Conservation (phyloP, 2,329 filamentous ascomycete genomes). For the Monosporascus sp. region DNA sequence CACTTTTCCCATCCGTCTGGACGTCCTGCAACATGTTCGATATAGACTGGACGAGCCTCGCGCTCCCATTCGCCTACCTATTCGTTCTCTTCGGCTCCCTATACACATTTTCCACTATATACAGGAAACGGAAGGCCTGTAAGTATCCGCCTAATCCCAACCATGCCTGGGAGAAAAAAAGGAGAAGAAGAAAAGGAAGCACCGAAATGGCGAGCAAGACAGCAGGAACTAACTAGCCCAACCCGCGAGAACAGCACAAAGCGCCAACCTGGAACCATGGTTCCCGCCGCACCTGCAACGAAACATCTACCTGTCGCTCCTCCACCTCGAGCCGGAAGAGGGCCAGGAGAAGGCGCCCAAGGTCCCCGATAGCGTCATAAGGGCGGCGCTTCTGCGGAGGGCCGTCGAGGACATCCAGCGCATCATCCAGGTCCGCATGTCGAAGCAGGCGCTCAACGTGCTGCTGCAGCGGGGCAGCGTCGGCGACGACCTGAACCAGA, state of each 20-base stretch:
- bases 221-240: conserved; percentile 10
- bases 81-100: conserved; percentile 81
- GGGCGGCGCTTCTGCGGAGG: conserved; percentile 81
- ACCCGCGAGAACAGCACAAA: conserved; percentile 50
- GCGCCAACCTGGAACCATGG: conserved; percentile 86
- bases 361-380: conserved; percentile 78
- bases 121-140: conserved; percentile 87
- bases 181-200: background rate
- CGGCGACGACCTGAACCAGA: conserved; percentile 92
- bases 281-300: conserved; percentile 86
- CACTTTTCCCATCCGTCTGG: conserved; percentile 1
- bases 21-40: conserved; percentile 38
- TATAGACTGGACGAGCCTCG: conserved; percentile 76
- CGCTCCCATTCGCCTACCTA: conserved; percentile 85
- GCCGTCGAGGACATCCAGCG: conserved; percentile 91
- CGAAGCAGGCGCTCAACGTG: conserved; percentile 80
- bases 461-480: conserved; percentile 87
- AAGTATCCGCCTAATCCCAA: conserved; percentile 28
- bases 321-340: conserved; percentile 66
- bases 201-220: background rate
- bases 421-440: conserved; percentile 79
- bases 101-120: conserved; percentile 86
- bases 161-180: background rate
- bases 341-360: conserved; percentile 60
- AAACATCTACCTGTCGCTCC: conserved; percentile 88